Percentiles rank a stretch among this genome's conserved stretches.
Evolutionary conservation across 2,329 filamentous ascomycete genomes (phyloP).

Genomic region (Colletotrichum somersetense): DNA sequence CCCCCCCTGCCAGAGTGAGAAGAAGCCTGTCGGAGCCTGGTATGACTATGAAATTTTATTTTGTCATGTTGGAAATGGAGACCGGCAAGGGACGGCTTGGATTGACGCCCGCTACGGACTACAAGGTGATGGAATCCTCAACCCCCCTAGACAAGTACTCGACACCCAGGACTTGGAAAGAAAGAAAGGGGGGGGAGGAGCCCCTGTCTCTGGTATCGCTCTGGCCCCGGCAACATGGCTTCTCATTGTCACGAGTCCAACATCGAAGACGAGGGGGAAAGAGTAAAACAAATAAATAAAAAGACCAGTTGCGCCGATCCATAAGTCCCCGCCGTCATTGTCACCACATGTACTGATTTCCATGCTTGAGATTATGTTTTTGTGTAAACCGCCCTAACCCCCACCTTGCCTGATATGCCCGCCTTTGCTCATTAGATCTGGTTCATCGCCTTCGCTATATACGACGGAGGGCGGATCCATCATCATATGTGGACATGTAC

Average conservation of each 20-base stretch:
- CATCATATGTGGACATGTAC: background rate
- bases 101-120: background rate
- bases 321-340: background rate
- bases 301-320: conserved; percentile 19
- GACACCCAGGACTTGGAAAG: background rate
- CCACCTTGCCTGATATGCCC: conserved; percentile 6
- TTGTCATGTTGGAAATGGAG: background rate
- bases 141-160: background rate
- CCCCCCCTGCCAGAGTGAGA: background rate
- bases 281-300: background rate
- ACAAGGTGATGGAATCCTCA: conserved; percentile 7
- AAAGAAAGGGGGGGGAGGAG: too few relatives aligned
- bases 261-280: background rate
- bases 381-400: conserved; percentile 23
- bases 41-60: background rate
- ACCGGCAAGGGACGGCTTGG: background rate
- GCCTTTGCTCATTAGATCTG: conserved; percentile 12
- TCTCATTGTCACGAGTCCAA: background rate
- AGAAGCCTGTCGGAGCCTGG: background rate
- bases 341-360: background rate
- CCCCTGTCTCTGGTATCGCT: background rate
- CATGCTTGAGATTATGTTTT: conserved; percentile 8
- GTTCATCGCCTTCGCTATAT: conserved; percentile 4
- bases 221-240: background rate
- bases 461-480: background rate